Base-by-base conservation (phyloP, 768 basidiomycete genomes). In the Serendipita vermifera region DNA sequence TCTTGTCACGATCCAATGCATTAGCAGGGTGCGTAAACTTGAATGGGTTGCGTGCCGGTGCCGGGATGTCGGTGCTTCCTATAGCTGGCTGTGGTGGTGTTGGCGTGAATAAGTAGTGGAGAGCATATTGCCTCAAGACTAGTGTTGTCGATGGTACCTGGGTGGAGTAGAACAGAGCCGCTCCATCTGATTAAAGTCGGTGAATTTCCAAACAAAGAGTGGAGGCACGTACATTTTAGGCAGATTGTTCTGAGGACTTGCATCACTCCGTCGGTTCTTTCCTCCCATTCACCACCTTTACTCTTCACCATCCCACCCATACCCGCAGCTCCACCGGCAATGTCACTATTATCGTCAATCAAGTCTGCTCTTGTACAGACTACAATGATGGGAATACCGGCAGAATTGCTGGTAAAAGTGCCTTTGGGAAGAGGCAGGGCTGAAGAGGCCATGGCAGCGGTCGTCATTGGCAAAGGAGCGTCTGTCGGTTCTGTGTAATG, bases 241-340 rank as follows among this genome's bases (percentile, higher is more conserved):
- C 90, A 94, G 55, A 98, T 80, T 0, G 90, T 87, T 35, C 96
- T 78, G 53, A 99, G 75, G n/a, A 88, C 81, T 64, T 98, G 94
- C 83, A 96, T 94, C 3, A 97, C 74, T 36, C 86, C 85, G 65
- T 99, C 96, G 38, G 91, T 93, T 63, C 85, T 75, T 68, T 99
- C 96, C 68, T 99, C 96, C 87, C 87, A 90, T 63, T 88, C 86
- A 7, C 81, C 85, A 1, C 89, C 88, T 66, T 90, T 91, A 2
- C 87, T 87, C 68, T 89, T 91, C 3, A 90, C 84, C 85, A 90
- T 87, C 13, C 83, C 83, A 22, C 87, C 86, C 82, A 90, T 89
- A 0, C 86, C 87, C 0, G 85, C 78, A 1, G 83, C 72, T 0
- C 72, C 71, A 3, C 81, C 81, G 15, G 77, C 80, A 56, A 82